phyloP scores from a whole-genome alignment of 129 eudicot genomes.

The Solidago caesia region DNA sequence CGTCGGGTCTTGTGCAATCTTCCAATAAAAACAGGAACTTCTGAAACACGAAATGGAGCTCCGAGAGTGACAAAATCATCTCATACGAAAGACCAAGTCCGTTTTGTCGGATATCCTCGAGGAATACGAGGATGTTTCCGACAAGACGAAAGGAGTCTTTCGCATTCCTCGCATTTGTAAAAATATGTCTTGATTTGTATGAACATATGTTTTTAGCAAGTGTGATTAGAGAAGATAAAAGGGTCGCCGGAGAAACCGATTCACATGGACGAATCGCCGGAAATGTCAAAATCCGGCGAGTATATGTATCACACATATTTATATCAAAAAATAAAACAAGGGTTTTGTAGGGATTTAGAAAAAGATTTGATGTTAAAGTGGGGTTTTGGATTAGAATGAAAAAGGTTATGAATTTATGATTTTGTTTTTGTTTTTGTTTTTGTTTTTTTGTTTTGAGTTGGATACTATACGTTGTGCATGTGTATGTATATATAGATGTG shows the following conservation, averaged over 20 bases:
- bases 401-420: neutral
- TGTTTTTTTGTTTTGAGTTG: constrained; percentile 5
- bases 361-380: constrained; percentile 22
- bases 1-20: constrained; percentile 48
- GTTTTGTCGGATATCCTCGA: constrained; percentile 47
- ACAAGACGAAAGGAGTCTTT: constrained; percentile 43
- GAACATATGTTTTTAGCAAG: constrained; percentile 42
- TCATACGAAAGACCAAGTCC: neutral
- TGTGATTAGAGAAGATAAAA: constrained; percentile 54
- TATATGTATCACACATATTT: constrained; percentile 32
- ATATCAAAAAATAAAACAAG: neutral
- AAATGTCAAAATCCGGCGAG: constrained; percentile 75
- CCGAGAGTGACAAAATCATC: constrained; percentile 46
- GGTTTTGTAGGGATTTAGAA: constrained; percentile 20
- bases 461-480: constrained; percentile 1
- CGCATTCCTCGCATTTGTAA: constrained; percentile 47
- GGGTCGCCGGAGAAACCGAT: constrained; percentile 48
- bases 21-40: constrained; percentile 55
- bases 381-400: constrained; percentile 27
- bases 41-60: constrained; percentile 83
- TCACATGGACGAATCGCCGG: constrained; percentile 88
- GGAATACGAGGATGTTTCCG: constrained; percentile 36
- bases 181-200: constrained; percentile 39
- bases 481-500: constrained; percentile 27
- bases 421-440: constrained; percentile 14